Conservation (phyloP, 495 filamentous ascomycete genomes). For the Geoglossum glabrum region DNA sequence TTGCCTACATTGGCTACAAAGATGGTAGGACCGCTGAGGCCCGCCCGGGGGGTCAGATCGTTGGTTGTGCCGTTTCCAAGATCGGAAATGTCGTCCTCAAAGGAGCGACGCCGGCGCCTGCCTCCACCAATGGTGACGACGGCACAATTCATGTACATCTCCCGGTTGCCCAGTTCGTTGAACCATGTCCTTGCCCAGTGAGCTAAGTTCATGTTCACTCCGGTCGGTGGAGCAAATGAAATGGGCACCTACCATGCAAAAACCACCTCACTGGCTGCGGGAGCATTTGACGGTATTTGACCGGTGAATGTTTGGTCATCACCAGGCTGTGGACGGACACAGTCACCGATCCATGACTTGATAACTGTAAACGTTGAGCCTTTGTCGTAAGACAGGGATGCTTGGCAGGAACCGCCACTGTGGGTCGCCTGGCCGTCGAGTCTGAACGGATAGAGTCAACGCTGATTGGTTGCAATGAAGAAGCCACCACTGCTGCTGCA, state of each 20-base stretch:
- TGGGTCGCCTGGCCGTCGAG: constrained; percentile 48
- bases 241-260: constrained; percentile 18
- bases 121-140: constrained; percentile 43
- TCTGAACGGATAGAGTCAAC: background rate
- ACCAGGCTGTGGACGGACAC: constrained; percentile 31
- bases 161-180: constrained; percentile 72
- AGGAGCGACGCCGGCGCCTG: background rate
- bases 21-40: constrained; percentile 51
- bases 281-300: background rate
- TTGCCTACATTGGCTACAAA: constrained; percentile 56
- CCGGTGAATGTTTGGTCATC: constrained; percentile 11
- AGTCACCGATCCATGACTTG: constrained; percentile 64
- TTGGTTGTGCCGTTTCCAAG: background rate
- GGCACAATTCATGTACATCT: constrained; percentile 94
- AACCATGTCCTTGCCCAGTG: constrained; percentile 44
- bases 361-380: constrained; percentile 56
- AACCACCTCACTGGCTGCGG: background rate
- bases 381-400: constrained; percentile 58
- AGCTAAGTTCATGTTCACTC: constrained; percentile 34
- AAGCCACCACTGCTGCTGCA: background rate
- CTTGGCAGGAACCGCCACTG: constrained; percentile 72
- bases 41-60: background rate
- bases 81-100: background rate
- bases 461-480: background rate
- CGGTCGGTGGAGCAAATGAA: constrained; percentile 39